Evolutionary conservation across 257 asterid species (phyloP).

Genomic region (Oldenlandia corymbosa): DNA sequence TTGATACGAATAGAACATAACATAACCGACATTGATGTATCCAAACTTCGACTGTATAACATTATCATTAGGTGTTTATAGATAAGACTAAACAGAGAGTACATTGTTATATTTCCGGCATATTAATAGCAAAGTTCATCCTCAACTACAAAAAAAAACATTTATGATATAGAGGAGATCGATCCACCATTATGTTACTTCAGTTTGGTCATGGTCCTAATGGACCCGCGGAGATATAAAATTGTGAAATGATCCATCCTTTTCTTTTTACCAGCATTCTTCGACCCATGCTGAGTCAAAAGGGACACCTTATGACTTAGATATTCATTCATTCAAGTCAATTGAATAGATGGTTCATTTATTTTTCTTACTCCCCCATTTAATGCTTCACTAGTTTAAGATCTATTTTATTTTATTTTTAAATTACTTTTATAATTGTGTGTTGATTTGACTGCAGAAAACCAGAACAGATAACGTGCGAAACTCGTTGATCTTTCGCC

Average conservation of each 20-base stretch:
- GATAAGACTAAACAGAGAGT: no score
- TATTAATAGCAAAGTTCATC: neutral
- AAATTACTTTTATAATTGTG: neutral
- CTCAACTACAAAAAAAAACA: neutral
- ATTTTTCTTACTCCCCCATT: constrained; percentile 3
- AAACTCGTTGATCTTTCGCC: neutral
- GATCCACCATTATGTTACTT: neutral
- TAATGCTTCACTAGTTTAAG: neutral
- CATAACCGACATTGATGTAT: no score
- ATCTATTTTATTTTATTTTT: neutral
- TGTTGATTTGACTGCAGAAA: constrained; percentile 12
- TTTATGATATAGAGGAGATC: constrained; percentile 8
- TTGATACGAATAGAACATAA: no score
- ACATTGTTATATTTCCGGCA: neutral
- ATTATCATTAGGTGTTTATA: no score
- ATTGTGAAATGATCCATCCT: constrained; percentile 10
- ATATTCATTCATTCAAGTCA: constrained; percentile 23
- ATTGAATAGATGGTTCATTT: constrained; percentile 26
- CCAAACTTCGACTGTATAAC: no score
- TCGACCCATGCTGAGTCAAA: constrained; percentile 54
- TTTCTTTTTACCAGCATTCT: constrained; percentile 23
- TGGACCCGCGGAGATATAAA: constrained; percentile 16
- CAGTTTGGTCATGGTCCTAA: constrained; percentile 16
- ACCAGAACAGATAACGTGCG: neutral
- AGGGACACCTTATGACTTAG: constrained; percentile 34